These are phyloP conservation scores for Populus deltoides DNA, from an alignment of 345 rosid genomes.

Conservation along the genomic window DNA sequence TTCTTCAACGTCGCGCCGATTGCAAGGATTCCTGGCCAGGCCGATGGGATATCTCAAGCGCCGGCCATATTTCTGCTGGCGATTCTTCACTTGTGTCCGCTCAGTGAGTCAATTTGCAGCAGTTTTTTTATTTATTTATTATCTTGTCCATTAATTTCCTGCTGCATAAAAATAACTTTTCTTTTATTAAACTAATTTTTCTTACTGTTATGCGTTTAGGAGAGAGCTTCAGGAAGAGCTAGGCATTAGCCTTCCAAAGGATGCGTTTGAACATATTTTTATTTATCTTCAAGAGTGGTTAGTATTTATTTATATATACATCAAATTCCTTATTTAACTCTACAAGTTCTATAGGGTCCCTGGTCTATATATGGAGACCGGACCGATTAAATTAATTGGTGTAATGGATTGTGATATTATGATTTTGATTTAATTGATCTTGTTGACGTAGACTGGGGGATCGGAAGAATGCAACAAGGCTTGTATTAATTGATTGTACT, in stretches of 20 bases:
- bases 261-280: conserved; percentile 81
- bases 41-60: conserved; percentile 84
- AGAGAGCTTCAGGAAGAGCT: conserved; percentile 94
- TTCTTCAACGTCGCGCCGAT: conserved; percentile 76
- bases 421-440: too few relatives aligned
- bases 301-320: conserved; percentile 12
- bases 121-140: not conserved
- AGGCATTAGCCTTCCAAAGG: conserved; percentile 73
- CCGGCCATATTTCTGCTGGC: conserved; percentile 93
- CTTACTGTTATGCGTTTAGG: conserved; percentile 34
- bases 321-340: not conserved
- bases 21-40: conserved; percentile 91
- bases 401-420: not conserved
- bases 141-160: too few relatives aligned
- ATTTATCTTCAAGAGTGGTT: conserved; percentile 76
- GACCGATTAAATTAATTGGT: not conserved
- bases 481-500: not conserved
- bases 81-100: conserved; percentile 75
- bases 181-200: not conserved
- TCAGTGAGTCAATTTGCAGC: conserved; percentile 35
- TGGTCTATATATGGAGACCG: not conserved
- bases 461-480: not conserved
- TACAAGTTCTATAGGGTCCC: not conserved
- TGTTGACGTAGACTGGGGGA: too few relatives aligned
- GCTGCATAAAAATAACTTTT: not conserved